Conservation (phyloP, 2,329 filamentous ascomycete genomes). For the Beauveria medogensis region DNA sequence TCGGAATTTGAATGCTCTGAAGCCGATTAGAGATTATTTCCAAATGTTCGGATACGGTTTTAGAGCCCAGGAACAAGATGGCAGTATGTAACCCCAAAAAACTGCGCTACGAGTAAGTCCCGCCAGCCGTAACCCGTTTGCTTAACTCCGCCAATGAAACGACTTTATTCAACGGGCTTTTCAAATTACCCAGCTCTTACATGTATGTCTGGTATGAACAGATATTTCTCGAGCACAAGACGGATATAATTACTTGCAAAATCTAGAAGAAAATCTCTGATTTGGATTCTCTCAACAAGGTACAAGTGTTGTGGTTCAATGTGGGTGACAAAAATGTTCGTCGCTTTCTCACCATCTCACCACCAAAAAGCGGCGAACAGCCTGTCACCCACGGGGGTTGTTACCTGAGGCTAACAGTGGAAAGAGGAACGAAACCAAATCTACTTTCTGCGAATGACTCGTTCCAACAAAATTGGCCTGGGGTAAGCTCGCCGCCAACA, state of each 20-base stretch:
- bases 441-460: background rate
- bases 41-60: background rate
- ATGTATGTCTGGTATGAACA: too few relatives aligned
- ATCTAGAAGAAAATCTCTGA: too few relatives aligned
- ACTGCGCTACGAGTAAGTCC: background rate
- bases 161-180: background rate
- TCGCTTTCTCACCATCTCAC: too few relatives aligned
- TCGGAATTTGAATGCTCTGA: too few relatives aligned
- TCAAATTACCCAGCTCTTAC: background rate
- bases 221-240: too few relatives aligned
- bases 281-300: too few relatives aligned
- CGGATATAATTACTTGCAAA: too few relatives aligned
- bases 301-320: too few relatives aligned
- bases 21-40: background rate
- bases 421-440: background rate
- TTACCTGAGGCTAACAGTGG: too few relatives aligned
- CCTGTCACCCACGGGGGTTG: too few relatives aligned
- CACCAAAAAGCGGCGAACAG: too few relatives aligned
- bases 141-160: constrained; percentile 7
- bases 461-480: background rate
- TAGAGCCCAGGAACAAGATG: background rate
- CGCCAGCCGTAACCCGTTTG: constrained; percentile 7
- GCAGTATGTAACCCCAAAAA: background rate
- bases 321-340: too few relatives aligned
- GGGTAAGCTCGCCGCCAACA: background rate